Evolutionary conservation across 148 eudicot species (phyloP).

Genomic region (Pharnaceum exiguum): DNA sequence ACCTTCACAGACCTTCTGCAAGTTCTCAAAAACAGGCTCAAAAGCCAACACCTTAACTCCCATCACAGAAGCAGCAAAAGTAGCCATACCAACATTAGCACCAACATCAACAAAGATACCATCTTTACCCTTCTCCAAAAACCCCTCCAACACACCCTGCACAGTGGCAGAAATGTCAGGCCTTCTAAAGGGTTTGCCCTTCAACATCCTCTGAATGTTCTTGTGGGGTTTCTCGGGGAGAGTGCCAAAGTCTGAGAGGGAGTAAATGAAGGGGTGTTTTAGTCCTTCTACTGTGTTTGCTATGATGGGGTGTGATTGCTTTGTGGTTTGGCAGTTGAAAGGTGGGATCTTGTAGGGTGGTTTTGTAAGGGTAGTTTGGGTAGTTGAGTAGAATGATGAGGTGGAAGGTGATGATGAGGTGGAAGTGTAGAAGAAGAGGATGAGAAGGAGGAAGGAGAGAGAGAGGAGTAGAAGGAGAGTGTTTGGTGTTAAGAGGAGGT

Average conservation of each 20-base stretch:
- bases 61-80: conserved; percentile 90
- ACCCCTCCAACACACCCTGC: conserved; percentile 58
- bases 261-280: conserved; percentile 62
- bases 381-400: conserved; percentile 20
- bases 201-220: conserved; percentile 68
- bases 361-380: conserved; percentile 11
- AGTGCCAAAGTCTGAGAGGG: conserved; percentile 73
- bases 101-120: conserved; percentile 90
- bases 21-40: conserved; percentile 93
- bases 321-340: conserved; percentile 61
- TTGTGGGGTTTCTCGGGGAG: conserved; percentile 88
- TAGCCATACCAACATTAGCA: conserved; percentile 97
- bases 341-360: conserved; percentile 41
- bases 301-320: conserved; percentile 82
- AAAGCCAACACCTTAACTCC: conserved; percentile 80
- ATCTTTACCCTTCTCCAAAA: conserved; percentile 33
- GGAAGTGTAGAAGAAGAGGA: conserved; percentile 44
- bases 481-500: conserved; percentile 42
- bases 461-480: conserved; percentile 44
- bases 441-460: conserved; percentile 44
- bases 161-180: conserved; percentile 79
- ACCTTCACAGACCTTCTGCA: conserved; percentile 97
- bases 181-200: conserved; percentile 63
- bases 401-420: conserved; percentile 25
- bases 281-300: conserved; percentile 77